These are phyloP conservation scores for Mimosa bimucronata DNA, from an alignment of 306 rosid genomes.

Conservation along the genomic window DNA sequence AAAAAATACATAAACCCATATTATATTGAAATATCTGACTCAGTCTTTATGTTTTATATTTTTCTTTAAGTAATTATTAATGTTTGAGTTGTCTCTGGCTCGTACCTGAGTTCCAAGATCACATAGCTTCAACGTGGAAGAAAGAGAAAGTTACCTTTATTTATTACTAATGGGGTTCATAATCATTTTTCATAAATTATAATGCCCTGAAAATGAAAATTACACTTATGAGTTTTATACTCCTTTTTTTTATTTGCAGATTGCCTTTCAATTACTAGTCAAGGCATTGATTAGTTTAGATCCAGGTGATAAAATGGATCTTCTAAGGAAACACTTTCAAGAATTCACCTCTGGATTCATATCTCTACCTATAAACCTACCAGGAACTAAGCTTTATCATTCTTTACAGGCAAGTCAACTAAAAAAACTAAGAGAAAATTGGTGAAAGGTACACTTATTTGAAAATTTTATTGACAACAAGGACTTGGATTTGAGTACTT, in stretches of 20 bases:
- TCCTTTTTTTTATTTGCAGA: conserved; percentile 58
- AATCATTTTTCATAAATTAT: conserved; percentile 59
- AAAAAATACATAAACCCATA: not conserved
- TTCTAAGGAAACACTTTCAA: conserved; percentile 74
- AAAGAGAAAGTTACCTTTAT: not conserved
- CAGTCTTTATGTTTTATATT: conserved; percentile 12
- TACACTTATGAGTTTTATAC: conserved; percentile 42
- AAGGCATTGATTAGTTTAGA: conserved; percentile 84
- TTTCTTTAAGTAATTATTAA: conserved; percentile 34
- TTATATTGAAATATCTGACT: not conserved
- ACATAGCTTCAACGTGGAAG: conserved; percentile 15
- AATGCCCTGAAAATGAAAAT: conserved; percentile 51
- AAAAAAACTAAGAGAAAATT: not conserved
- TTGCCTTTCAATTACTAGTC: conserved; percentile 87
- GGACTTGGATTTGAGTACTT: no score
- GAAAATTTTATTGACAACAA: no score
- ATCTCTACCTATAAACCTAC: conserved; percentile 84
- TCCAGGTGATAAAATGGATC: conserved; percentile 84
- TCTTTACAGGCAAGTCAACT: conserved; percentile 74
- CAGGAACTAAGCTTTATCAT: conserved; percentile 82
- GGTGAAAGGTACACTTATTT: no score
- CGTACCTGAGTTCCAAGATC: conserved; percentile 47
- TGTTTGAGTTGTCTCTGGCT: conserved; percentile 45
- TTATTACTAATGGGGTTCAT: conserved; percentile 29
- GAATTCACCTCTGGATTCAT: conserved; percentile 92